Evolutionary conservation across 2,329 filamentous ascomycete species (phyloP).

Genomic region (Talaromyces rugulosus): DNA sequence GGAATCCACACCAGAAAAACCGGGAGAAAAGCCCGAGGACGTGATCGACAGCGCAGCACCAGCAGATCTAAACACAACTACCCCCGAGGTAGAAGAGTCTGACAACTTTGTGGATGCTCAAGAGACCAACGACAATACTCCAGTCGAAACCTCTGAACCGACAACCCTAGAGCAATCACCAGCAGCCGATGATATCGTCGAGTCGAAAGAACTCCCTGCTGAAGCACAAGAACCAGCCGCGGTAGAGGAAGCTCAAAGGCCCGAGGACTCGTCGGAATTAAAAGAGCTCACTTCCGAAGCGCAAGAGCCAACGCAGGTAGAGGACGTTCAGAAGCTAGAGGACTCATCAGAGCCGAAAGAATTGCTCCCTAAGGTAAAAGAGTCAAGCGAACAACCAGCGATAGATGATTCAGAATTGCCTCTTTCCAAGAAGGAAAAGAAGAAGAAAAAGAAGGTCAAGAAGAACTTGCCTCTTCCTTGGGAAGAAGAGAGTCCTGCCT

Average conservation of each 20-base stretch:
- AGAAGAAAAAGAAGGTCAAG: constrained; percentile 41
- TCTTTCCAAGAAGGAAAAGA: constrained; percentile 22
- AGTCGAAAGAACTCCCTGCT: background rate
- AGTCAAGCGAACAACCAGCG: background rate
- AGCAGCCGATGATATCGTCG: background rate
- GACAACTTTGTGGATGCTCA: background rate
- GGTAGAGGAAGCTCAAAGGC: background rate
- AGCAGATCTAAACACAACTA: background rate
- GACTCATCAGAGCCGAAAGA: background rate
- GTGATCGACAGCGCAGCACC: background rate
- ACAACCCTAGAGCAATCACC: background rate
- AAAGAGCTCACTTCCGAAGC: background rate
- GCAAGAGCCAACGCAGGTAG: background rate
- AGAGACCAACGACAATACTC: background rate
- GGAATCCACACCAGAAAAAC: background rate
- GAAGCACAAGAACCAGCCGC: background rate
- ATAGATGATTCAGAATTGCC: constrained; percentile 11
- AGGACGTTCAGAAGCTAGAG: background rate
- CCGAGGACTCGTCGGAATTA: background rate
- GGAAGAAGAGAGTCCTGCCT: constrained; percentile 15
- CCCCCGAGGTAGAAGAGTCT: background rate
- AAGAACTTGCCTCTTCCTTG: constrained; percentile 29
- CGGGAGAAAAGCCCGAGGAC: background rate
- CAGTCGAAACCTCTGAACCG: background rate
- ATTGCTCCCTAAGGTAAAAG: background rate